Percentiles rank a stretch among this genome's conserved stretches.
Conservation (phyloP, 164 flowering plant genomes). For the Piper longum region DNA sequence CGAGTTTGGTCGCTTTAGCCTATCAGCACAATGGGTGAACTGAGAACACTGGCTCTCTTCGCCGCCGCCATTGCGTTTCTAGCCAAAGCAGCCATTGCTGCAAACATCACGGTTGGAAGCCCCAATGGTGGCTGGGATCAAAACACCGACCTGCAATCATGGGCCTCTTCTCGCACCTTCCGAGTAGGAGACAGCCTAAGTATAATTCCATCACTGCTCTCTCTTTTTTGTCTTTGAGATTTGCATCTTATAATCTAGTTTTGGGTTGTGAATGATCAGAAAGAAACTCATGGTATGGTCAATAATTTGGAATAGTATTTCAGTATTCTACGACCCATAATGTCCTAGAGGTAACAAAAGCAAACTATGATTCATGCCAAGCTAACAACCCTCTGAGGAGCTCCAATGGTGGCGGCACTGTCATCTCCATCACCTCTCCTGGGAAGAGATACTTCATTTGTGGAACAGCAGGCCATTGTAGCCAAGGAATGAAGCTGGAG, state of each 20-base stretch:
- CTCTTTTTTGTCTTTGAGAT: background rate
- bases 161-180: constrained; percentile 35
- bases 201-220: constrained; percentile 12
- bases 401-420: constrained; percentile 23
- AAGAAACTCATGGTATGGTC: background rate
- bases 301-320: constrained; percentile 31
- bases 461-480: constrained; percentile 40
- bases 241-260: background rate
- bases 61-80: constrained; percentile 25
- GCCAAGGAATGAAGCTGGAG: constrained; percentile 40
- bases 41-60: constrained; percentile 14
- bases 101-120: constrained; percentile 34
- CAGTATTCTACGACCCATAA: constrained; percentile 25
- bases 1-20: background rate
- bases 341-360: constrained; percentile 41
- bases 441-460: constrained; percentile 66
- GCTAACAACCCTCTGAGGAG: constrained; percentile 18
- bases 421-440: constrained; percentile 21
- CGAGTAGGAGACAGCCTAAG: constrained; percentile 39
- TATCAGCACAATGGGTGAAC: constrained; percentile 1
- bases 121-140: constrained; percentile 46
- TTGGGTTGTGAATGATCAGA: background rate
- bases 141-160: constrained; percentile 23
- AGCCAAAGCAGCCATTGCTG: constrained; percentile 25
- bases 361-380: constrained; percentile 37